Percentiles rank a stretch among this genome's conserved stretches.
These are phyloP conservation scores for Fusarium brevicatenulatum DNA, from an alignment of 2,329 filamentous ascomycete species.

Conservation along the genomic window DNA sequence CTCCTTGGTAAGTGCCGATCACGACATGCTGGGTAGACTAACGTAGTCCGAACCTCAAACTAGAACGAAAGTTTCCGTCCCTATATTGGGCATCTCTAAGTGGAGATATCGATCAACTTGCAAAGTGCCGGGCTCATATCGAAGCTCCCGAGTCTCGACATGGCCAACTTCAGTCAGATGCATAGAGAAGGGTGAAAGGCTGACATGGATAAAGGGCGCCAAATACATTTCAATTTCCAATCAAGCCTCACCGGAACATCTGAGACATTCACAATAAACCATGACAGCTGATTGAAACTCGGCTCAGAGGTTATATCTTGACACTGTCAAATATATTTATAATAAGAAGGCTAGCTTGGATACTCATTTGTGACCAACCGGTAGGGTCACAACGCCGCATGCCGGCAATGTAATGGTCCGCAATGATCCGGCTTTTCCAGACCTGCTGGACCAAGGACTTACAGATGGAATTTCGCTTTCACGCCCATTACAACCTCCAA, in stretches of 20 bases:
- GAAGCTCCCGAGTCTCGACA: not conserved
- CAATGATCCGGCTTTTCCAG: not conserved
- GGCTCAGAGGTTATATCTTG: not conserved
- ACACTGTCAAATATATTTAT: not conserved
- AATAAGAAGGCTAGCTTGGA: not conserved
- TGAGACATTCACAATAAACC: constrained; percentile 20
- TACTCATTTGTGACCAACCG: constrained; percentile 11
- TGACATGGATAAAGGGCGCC: constrained; percentile 3
- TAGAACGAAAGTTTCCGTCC: not conserved
- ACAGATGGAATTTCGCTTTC: constrained; percentile 1
- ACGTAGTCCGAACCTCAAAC: not conserved
- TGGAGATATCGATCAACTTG: not conserved
- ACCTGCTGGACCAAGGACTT: constrained; percentile 2
- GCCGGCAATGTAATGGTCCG: constrained; percentile 2
- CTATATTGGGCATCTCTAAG: not conserved
- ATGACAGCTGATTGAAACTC: not conserved
- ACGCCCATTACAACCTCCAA: constrained; percentile 10
- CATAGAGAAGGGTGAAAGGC: not conserved
- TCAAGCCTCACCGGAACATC: constrained; percentile 27
- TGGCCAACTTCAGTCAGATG: not conserved
- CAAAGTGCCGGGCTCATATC: not conserved
- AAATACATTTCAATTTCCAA: constrained; percentile 14
- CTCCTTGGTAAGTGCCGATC: not conserved
- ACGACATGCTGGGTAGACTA: not conserved
- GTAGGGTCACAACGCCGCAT: constrained; percentile 13